Percentiles rank a stretch among this genome's conserved stretches.
Evolutionary conservation across 1,139 yeast species (phyloP).

Genomic region (Yamadazyma aaseri): DNA sequence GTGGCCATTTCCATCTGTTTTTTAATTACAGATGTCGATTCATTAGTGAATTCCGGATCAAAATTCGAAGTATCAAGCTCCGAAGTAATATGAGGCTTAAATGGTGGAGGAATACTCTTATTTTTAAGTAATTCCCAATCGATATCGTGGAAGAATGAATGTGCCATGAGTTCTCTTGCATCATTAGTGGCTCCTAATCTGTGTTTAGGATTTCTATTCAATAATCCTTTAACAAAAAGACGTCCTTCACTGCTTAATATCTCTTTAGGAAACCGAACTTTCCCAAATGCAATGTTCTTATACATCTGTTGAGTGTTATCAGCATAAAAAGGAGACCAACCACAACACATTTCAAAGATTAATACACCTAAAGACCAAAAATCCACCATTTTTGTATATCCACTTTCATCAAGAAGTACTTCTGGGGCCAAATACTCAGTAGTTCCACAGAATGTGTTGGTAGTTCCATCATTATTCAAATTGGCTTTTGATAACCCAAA

Average conservation of each 20-base stretch:
- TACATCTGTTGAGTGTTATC: slow-evolving; percentile 98
- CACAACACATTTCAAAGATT: slow-evolving; percentile 91
- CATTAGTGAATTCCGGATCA: slow-evolving; percentile 95
- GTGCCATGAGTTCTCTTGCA: slow-evolving; percentile 88
- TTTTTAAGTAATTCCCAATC: slow-evolving; percentile 81
- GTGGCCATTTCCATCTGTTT: slow-evolving; percentile 65
- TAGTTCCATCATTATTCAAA: slow-evolving; percentile 81
- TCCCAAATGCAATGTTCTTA: slow-evolving; percentile 96
- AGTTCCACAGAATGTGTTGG: slow-evolving; percentile 97
- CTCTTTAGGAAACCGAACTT: slow-evolving; percentile 94
- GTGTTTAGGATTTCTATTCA: slow-evolving; percentile 93
- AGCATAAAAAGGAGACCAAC: slow-evolving; percentile 99
- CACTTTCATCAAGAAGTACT: slow-evolving; percentile 75
- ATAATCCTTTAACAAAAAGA: slow-evolving; percentile 87
- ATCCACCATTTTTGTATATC: slow-evolving; percentile 84
- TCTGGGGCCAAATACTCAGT: slow-evolving; percentile 90
- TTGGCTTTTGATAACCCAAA: slow-evolving; percentile 96
- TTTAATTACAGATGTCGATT: slow-evolving; percentile 77
- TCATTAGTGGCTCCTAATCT: slow-evolving; percentile 88
- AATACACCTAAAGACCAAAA: slow-evolving; percentile 83
- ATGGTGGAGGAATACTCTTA: slow-evolving; percentile 95
- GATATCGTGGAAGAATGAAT: slow-evolving; percentile 84
- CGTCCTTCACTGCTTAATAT: slow-evolving; percentile 90
- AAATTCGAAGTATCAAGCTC: slow-evolving; percentile 95
- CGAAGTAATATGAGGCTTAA: slow-evolving; percentile 86